Conservation (phyloP, 2,329 filamentous ascomycete genomes). For the Aspergillus novofumigatus region DNA sequence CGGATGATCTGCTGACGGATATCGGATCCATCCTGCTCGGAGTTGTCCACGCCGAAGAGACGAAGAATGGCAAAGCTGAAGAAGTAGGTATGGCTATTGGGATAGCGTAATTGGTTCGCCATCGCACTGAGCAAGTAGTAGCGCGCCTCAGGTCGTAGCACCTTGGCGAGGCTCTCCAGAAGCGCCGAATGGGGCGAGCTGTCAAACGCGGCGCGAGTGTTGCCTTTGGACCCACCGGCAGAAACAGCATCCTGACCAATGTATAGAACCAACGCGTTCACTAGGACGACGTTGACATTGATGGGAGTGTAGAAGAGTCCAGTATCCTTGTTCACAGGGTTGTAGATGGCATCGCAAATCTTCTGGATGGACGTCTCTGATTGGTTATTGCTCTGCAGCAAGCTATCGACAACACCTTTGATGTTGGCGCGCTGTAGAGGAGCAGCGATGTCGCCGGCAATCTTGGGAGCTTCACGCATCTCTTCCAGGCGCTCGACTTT, state of each 20-base stretch:
- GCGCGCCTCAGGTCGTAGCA: slow-evolving; percentile 69
- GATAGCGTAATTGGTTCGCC: slow-evolving; percentile 85
- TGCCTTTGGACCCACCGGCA: slow-evolving; percentile 54
- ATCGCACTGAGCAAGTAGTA: slow-evolving; percentile 83
- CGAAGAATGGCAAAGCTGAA: slow-evolving; percentile 83
- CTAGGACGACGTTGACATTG: slow-evolving; percentile 63
- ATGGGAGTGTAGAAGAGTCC: slow-evolving; percentile 65
- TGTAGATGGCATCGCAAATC: slow-evolving; percentile 69
- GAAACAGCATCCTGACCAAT: slow-evolving; percentile 70
- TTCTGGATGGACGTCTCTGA: slow-evolving; percentile 68
- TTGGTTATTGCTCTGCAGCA: slow-evolving; percentile 55
- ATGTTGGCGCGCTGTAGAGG: slow-evolving; percentile 48
- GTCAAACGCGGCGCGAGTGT: slow-evolving; percentile 57
- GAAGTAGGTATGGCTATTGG: slow-evolving; percentile 85
- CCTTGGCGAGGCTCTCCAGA: slow-evolving; percentile 71
- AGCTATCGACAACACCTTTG: slow-evolving; percentile 50
- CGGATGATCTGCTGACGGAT: slow-evolving; percentile 89
- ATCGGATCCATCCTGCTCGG: slow-evolving; percentile 67
- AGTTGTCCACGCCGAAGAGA: slow-evolving; percentile 71
- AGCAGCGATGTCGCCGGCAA: slow-evolving; percentile 59
- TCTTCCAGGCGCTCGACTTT: slow-evolving; percentile 76
- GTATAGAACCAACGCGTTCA: slow-evolving; percentile 81
- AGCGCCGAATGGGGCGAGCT: slow-evolving; percentile 66
- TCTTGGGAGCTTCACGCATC: slow-evolving; percentile 62
- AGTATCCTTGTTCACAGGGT: slow-evolving; percentile 54